Conservation (phyloP, 2,329 filamentous ascomycete genomes). For the Aspergillus sp. region DNA sequence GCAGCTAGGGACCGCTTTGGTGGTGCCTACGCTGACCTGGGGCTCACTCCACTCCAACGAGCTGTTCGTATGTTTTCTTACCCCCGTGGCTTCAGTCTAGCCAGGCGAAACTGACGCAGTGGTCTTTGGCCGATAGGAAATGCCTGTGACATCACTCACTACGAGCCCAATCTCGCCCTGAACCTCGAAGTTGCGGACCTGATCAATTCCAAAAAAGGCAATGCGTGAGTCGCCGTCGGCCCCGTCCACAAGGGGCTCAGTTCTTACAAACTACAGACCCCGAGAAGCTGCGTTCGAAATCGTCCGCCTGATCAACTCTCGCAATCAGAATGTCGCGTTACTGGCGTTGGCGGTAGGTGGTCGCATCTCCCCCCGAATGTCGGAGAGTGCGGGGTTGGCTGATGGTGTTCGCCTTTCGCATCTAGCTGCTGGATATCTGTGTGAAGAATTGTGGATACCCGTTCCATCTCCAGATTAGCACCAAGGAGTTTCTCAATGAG, state of each 20-base stretch:
- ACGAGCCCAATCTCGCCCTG: conserved; percentile 93
- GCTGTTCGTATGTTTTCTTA: conserved; percentile 66
- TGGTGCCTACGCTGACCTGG: conserved; percentile 72
- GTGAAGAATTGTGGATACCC: conserved; percentile 99
- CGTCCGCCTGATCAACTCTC: conserved; percentile 91
- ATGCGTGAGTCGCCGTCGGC: conserved; percentile 55
- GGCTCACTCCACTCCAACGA: conserved; percentile 83
- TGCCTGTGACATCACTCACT: conserved; percentile 92
- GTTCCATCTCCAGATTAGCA: conserved; percentile 97
- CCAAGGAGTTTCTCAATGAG: conserved; percentile 98
- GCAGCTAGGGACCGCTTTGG: conserved; percentile 92
- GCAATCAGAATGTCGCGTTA: conserved; percentile 91
- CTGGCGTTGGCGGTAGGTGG: conserved; percentile 69
- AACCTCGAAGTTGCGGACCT: conserved; percentile 96
- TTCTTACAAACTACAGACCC: conserved; percentile 53
- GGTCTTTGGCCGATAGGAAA: conserved; percentile 55
- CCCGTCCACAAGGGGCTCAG: conserved; percentile 3
- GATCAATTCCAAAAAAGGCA: conserved; percentile 96
- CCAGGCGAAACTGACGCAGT: neutral
- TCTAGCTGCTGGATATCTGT: conserved; percentile 86
- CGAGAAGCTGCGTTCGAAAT: conserved; percentile 93
- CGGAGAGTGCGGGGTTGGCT: conserved; percentile 14
- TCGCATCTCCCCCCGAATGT: neutral
- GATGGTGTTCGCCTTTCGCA: conserved; percentile 4
- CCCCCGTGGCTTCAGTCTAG: neutral